Evolutionary conservation across 2,329 filamentous ascomycete genomes (phyloP).

Genomic region (Zymoseptoria brevis): DNA sequence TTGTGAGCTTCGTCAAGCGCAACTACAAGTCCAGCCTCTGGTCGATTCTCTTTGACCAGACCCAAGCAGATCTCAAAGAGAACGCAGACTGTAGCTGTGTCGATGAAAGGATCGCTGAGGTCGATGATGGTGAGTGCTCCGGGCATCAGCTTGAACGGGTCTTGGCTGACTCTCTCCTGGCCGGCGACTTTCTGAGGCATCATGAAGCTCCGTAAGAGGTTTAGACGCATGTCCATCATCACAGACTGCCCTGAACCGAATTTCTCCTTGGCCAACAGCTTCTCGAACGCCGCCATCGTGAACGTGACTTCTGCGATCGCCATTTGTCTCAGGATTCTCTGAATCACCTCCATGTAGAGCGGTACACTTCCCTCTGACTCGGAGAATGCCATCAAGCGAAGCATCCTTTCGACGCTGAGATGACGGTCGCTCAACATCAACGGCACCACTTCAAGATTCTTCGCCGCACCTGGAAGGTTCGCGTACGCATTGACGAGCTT

Average conservation of each 20-base stretch:
- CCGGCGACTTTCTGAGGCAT: conserved; percentile 7
- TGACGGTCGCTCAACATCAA: conserved; percentile 41
- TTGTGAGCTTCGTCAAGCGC: conserved; percentile 75
- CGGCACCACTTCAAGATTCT: conserved; percentile 39
- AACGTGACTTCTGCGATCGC: conserved; percentile 40
- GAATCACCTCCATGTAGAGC: conserved; percentile 49
- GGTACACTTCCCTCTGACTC: conserved; percentile 36
- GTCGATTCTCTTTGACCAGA: conserved; percentile 45
- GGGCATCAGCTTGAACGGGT: conserved; percentile 26
- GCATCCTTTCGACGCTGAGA: conserved; percentile 47
- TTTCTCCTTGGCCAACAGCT: conserved; percentile 27
- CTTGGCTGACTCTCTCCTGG: not conserved
- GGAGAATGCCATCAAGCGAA: conserved; percentile 48
- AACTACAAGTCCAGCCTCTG: conserved; percentile 47
- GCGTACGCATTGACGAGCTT: conserved; percentile 38
- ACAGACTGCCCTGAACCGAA: conserved; percentile 44
- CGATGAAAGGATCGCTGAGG: conserved; percentile 64
- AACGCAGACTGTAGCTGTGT: conserved; percentile 57
- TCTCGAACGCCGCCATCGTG: conserved; percentile 45
- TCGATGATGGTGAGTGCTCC: conserved; percentile 60
- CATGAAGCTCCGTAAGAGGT: conserved; percentile 59
- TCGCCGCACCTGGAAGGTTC: conserved; percentile 27
- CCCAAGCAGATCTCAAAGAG: conserved; percentile 65
- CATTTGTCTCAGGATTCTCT: conserved; percentile 51
- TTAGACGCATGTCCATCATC: conserved; percentile 53